phyloP scores from a whole-genome alignment of 306 rosid species.

The Carpinus viminea region DNA sequence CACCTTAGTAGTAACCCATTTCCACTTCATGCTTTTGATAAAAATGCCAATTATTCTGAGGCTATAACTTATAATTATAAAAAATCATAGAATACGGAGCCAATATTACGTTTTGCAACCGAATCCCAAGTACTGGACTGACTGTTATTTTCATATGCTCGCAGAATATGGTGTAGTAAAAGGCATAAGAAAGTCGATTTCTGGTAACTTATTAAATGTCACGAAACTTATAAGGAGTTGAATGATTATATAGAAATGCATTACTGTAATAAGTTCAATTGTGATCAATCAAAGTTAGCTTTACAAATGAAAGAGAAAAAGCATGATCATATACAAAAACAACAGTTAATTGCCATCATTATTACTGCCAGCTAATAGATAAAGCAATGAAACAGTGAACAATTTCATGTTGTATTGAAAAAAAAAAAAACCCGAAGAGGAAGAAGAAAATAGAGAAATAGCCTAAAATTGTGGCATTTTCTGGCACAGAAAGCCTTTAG shows the following conservation, averaged over 20 bases:
- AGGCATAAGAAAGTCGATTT: conserved; percentile 7
- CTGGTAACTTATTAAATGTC: conserved; percentile 3
- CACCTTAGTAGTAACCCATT: conserved; percentile 34
- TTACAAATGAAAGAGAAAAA: conserved; percentile 21
- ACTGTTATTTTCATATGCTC: conserved; percentile 39
- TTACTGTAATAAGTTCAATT: conserved; percentile 7
- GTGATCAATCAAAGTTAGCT: conserved; percentile 25
- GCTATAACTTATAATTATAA: background rate
- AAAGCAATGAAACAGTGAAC: conserved; percentile 4
- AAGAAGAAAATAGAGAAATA: background rate
- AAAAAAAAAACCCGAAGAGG: background rate
- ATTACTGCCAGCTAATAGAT: conserved; percentile 21
- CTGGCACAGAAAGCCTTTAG: conserved; percentile 59
- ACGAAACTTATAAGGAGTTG: conserved; percentile 6
- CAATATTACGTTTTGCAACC: too few relatives aligned
- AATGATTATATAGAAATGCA: background rate
- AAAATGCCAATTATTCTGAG: background rate
- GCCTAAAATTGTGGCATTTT: conserved; percentile 6
- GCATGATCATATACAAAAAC: conserved; percentile 22
- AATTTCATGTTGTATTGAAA: background rate
- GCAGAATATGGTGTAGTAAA: conserved; percentile 28
- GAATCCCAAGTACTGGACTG: background rate
- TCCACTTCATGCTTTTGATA: conserved; percentile 16
- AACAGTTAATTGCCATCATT: conserved; percentile 33
- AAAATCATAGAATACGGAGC: background rate